Percentiles rank a stretch among this genome's conserved stretches.
These are phyloP conservation scores for Eragrostis curvula DNA, from an alignment of 176 grass and related monocot species.

Conservation along the genomic window DNA sequence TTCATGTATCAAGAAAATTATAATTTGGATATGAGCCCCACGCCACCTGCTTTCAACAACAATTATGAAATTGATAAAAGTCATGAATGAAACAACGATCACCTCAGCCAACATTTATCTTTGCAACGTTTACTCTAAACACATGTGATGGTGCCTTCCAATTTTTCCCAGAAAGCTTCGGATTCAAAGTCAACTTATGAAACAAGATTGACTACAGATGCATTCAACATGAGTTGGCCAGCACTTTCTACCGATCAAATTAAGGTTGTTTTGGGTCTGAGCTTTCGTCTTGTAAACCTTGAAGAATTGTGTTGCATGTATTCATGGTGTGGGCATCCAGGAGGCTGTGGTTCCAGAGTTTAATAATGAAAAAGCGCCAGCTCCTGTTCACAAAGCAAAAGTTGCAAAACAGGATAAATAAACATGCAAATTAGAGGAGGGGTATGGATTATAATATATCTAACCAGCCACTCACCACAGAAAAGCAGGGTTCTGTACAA, in stretches of 20 bases:
- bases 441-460: not conserved
- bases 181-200: not conserved
- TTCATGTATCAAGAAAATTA: not conserved
- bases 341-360: constrained; percentile 96
- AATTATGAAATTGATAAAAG: not conserved
- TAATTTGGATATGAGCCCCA: not conserved
- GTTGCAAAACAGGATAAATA: constrained; percentile 23
- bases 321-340: constrained; percentile 85
- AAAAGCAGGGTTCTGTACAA: constrained; percentile 69
- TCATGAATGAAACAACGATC: not conserved
- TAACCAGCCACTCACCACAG: constrained; percentile 54
- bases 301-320: constrained; percentile 72
- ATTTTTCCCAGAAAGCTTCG: not conserved
- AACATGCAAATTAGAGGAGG: not conserved
- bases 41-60: not conserved
- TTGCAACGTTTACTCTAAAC: not conserved
- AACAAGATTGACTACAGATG: not conserved
- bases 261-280: constrained; percentile 48
- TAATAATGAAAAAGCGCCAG: constrained; percentile 94
- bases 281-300: constrained; percentile 61
- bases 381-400: constrained; percentile 55
- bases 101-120: not conserved
- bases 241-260: not conserved
- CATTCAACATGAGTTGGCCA: not conserved
- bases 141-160: not conserved